Base-by-base conservation (phyloP, 306 rosid species). In the Datisca glomerata region DNA sequence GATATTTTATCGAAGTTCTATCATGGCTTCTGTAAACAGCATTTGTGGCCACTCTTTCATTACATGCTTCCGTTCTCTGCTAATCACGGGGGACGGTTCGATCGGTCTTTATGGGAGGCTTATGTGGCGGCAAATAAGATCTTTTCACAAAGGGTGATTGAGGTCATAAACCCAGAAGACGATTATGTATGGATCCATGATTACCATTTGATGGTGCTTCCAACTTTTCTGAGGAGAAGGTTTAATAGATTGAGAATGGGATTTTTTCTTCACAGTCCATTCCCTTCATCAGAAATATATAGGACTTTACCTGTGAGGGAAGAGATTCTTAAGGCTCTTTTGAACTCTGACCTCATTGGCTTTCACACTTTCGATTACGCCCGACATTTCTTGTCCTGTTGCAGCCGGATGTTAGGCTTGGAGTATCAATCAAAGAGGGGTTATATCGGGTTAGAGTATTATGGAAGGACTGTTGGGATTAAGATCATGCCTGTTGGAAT, bases 361-460 rank as follows among this genome's bases (percentile, higher is more conserved):
- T 77, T 77, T 52, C 86, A 77, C 43, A 77, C 86, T 11, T 77
- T 77, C 48, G 86, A 77, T 55, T 77, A 77, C 51, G 86, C 86
- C 13, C 72, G 86, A 14, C 86, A 77, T 69, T 77, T 77, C 56
- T 29, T 77, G 57, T 77, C 86, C 24, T 77, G 81, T 56, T 77
- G 81, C 38, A 77, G 86, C 51, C 67, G 86, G 57, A 77, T 77
- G 72, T 49, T 77, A 61, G 86, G 81, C 45, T 41, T 73, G 58
- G 81, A 63, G 56, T 78, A 78, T 63, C 81, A 73, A 54, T 78
- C 86, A 0, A 78, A 78, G 33, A 70, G 86, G 63, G 86, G 86
- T 36, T 70, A 78, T 61, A 73, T 78, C 53, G 86, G 86, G 35
- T 48, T 78, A 48, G 86, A 78, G 56, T 78, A 78, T 59, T 78